Percentiles rank a stretch among this genome's conserved stretches.
These are phyloP conservation scores for Cyclostephanos invisitatus DNA, from an alignment of 108 stramenopile species.

Conservation along the genomic window DNA sequence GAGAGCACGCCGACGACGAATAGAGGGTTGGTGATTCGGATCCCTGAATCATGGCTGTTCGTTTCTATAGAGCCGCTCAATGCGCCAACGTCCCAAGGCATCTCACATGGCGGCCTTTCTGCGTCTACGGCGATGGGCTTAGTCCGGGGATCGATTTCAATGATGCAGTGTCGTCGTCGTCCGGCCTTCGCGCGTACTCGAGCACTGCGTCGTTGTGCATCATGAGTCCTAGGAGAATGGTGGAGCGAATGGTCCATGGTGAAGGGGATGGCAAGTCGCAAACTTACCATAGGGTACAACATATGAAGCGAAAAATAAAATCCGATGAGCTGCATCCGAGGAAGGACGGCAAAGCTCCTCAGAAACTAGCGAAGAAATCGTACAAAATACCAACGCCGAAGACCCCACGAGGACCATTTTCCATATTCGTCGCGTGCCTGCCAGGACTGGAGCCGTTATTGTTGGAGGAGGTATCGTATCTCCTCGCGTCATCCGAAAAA, in stretches of 20 bases:
- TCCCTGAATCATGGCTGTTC: background rate
- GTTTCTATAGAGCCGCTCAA: background rate
- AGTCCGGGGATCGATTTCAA: background rate
- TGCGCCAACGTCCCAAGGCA: background rate
- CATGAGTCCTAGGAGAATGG: background rate
- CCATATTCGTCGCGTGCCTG: conserved; percentile 60
- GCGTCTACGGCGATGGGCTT: background rate
- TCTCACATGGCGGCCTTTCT: background rate
- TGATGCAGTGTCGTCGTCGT: background rate
- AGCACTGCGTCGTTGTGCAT: background rate
- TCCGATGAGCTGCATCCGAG: conserved; percentile 8
- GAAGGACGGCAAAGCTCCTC: background rate
- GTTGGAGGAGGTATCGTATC: conserved; percentile 50
- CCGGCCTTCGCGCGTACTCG: background rate
- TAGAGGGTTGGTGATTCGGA: too few species aligned
- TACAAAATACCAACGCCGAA: background rate
- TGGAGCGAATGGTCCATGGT: background rate
- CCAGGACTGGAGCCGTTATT: conserved; percentile 70
- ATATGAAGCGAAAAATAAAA: conserved; percentile 7
- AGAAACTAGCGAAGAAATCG: background rate
- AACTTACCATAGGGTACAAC: conserved; percentile 6
- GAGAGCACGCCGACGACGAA: too few species aligned
- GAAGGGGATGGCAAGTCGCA: background rate
- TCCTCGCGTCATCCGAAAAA: conserved; percentile 22
- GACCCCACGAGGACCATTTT: conserved; percentile 27